Conservation (phyloP, 1,284 basidiomycete species). For the Leccinum angustisporum region DNA sequence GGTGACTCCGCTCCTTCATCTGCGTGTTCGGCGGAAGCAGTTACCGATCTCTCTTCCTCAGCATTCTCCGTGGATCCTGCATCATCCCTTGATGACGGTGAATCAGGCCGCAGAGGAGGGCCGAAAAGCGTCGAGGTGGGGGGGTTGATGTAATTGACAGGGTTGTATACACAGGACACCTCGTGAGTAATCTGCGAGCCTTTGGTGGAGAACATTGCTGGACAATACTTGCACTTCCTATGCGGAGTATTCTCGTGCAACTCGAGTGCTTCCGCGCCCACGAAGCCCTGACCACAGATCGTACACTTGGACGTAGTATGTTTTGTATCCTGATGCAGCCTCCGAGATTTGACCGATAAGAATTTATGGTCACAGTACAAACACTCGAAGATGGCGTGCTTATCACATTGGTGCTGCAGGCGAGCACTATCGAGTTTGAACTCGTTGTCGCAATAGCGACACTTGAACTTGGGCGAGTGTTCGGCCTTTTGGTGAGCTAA, state of each 20-base stretch:
- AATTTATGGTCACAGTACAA: conserved; percentile 5
- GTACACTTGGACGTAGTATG: conserved; percentile 15
- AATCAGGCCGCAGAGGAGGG: neutral
- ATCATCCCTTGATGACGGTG: neutral
- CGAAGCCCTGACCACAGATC: conserved; percentile 12
- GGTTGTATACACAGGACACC: conserved; percentile 2
- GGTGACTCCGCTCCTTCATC: neutral
- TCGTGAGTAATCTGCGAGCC: conserved; percentile 12
- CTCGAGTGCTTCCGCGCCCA: neutral
- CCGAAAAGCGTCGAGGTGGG: too few relatives aligned
- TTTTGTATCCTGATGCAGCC: conserved; percentile 12
- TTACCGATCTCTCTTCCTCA: neutral
- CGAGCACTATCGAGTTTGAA: conserved; percentile 13
- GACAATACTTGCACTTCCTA: conserved; percentile 21
- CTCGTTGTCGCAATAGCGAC: conserved; percentile 13
- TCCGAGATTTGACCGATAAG: neutral
- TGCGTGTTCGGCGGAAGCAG: neutral
- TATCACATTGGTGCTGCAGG: conserved; percentile 13
- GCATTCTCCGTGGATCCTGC: neutral
- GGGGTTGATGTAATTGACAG: neutral
- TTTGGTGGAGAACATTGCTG: neutral
- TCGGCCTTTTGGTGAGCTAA: conserved; percentile 13
- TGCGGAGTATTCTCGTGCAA: conserved; percentile 13
- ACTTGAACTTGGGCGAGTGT: conserved; percentile 13
- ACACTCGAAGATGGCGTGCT: conserved; percentile 14